These are phyloP conservation scores for Myrica gale DNA, from an alignment of 306 rosid genomes.

Conservation along the genomic window DNA sequence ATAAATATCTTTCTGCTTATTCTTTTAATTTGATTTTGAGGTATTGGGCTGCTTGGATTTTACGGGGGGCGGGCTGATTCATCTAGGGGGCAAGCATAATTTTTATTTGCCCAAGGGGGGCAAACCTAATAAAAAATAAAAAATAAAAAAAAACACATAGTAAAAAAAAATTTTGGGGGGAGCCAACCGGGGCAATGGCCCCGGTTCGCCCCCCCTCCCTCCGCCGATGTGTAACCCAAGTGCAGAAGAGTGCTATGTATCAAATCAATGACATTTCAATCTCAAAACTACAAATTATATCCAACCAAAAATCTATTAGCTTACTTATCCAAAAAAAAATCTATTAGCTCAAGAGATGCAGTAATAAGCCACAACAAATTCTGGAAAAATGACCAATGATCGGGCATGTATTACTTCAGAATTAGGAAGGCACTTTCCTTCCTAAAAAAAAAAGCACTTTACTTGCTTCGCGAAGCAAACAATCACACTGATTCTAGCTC, in stretches of 20 bases:
- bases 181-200: too few species aligned
- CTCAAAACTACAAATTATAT: not conserved
- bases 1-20: too few species aligned
- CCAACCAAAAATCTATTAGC: not conserved
- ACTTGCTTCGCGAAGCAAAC: not conserved
- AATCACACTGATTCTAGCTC: not conserved
- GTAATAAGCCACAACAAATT: not conserved
- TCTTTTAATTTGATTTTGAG: too few species aligned
- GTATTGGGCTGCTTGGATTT: too few species aligned
- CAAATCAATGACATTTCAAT: not conserved
- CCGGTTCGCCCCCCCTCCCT: too few species aligned
- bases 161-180: too few species aligned
- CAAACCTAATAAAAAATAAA: too few species aligned
- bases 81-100: too few species aligned
- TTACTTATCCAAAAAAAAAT: not conserved
- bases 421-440: not conserved
- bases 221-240: too few species aligned
- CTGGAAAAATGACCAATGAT: not conserved
- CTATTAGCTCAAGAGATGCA: not conserved
- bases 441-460: not conserved
- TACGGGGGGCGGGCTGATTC: too few species aligned
- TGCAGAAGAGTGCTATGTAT: not conserved
- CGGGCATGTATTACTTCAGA: not conserved
- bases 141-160: too few species aligned
- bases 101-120: too few species aligned